These are phyloP conservation scores for Chlorella sp. DNA, from an alignment of 139 green algal genomes.

Conservation along the genomic window DNA sequence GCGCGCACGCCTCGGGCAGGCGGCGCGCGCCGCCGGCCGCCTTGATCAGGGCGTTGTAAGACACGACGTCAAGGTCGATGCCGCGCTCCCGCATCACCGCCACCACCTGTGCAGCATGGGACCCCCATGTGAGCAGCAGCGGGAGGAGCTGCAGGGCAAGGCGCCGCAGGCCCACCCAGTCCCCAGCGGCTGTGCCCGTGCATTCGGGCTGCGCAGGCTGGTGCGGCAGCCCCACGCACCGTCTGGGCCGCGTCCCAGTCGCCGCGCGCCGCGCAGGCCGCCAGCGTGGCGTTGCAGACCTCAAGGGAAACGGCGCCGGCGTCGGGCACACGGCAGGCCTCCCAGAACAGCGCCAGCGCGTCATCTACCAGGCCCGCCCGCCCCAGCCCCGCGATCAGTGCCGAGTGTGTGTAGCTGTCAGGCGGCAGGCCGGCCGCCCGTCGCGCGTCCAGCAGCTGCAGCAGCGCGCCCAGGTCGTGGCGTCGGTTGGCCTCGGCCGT, in stretches of 20 bases:
- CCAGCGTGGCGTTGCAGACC: conserved; percentile 50
- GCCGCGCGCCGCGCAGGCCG: conserved; percentile 28
- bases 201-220: no score
- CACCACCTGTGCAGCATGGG: background rate
- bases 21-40: conserved; percentile 1
- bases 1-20: conserved; percentile 18
- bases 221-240: background rate
- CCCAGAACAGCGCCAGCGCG: conserved; percentile 27
- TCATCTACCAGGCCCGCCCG: conserved; percentile 9
- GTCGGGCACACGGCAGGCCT: conserved; percentile 23
- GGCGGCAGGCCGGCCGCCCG: conserved; percentile 4
- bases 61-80: conserved; percentile 46
- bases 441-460: conserved; percentile 10
- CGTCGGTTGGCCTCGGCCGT: conserved; percentile 11
- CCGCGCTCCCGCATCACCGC: conserved; percentile 22
- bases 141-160: background rate
- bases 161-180: background rate
- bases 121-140: background rate
- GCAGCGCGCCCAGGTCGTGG: conserved; percentile 19
- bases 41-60: conserved; percentile 57
- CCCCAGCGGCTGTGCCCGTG: background rate
- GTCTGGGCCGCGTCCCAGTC: conserved; percentile 36
- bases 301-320: no score
- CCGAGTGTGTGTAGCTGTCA: conserved; percentile 15
- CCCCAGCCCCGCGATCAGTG: conserved; percentile 14